Base-by-base conservation (phyloP, 495 filamentous ascomycete species). In the Penicilliopsis zonata region DNA sequence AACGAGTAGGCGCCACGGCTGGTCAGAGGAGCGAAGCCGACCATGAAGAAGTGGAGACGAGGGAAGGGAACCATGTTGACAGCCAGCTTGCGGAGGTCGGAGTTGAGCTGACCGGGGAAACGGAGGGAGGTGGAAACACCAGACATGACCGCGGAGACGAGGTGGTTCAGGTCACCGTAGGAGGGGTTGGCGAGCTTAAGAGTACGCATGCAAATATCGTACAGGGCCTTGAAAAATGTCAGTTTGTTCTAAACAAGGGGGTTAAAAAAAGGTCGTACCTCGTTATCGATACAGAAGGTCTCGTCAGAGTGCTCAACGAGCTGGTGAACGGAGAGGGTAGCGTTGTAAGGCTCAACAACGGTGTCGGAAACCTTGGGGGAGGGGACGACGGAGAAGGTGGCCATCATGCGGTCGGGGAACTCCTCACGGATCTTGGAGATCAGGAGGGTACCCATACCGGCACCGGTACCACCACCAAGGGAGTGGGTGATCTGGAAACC, bases 51-150 rank as follows among this genome's bases (percentile, higher is more conserved):
- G 68, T 99, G 90, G 34, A 99, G 83, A 82, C 90, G 90, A 52
- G 90, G 90, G 80, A 99, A 99, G 37, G 90, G 90, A 71, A 99
- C 90, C 90, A 99, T 99, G 83, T 99, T 99, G 67, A 99, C 90
- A 49, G 90, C 90, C 53, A 96, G 70, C 72, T 99, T 99, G 69
- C 90, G 86, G 43, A 99, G 84, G 67, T 99, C 90, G 46, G 92
- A 96, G 80, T 99, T 99, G 40, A 99, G 82, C 74, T 99, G 90
- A 53, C 90, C 90, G 33, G 90, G 90, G 78, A 99, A 99, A 64
- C 90, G 92, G 42, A 99, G 75, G 57, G 85, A 96, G 43, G 92
- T 95, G 55, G 92, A 95, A 44, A 99, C 84, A 63, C 90, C 90
- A 36, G 92, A 96, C 90, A 99, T 99, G 70, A 99, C 90, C 42